Evolutionary conservation across 306 rosid species (phyloP).

Genomic region (Herpetospermum pedunculosum): DNA sequence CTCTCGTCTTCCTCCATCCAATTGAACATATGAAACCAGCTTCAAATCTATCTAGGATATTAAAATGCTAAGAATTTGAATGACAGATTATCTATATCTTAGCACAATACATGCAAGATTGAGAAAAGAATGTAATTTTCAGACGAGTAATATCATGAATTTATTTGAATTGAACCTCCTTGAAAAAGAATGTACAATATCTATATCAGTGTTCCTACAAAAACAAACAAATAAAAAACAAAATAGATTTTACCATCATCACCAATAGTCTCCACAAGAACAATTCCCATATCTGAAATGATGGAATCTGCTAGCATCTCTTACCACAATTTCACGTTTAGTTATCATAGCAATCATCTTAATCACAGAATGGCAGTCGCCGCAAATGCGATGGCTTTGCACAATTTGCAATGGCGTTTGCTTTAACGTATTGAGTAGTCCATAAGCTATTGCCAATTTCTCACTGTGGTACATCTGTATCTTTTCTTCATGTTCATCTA

Average conservation of each 20-base stretch:
- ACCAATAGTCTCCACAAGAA: conserved; percentile 91
- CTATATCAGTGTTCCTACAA: too few relatives aligned
- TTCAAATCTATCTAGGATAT: not conserved
- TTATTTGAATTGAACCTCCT: not conserved
- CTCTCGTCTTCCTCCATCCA: not conserved
- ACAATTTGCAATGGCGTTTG: conserved; percentile 57
- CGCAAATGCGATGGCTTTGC: conserved; percentile 66
- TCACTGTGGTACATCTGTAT: conserved; percentile 53
- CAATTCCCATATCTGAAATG: conserved; percentile 74
- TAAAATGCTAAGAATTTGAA: too few relatives aligned
- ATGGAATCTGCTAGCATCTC: conserved; percentile 82
- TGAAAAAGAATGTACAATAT: not conserved
- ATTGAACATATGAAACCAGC: too few relatives aligned
- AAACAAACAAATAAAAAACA: not conserved
- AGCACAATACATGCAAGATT: too few relatives aligned
- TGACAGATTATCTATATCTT: too few relatives aligned
- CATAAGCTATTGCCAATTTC: conserved; percentile 73
- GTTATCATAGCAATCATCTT: conserved; percentile 60
- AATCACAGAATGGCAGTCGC: conserved; percentile 67
- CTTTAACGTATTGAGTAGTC: conserved; percentile 44
- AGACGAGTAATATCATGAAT: not conserved
- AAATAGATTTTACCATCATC: conserved; percentile 22
- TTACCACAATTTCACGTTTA: conserved; percentile 56
- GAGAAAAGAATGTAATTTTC: not conserved
- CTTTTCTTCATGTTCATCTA: conserved; percentile 53